A percentile compares a stretch with the other conserved stretches of the same genome.
phyloP scores from a whole-genome alignment of 169 alveolate species.

The Plasmodium gonderi region DNA sequence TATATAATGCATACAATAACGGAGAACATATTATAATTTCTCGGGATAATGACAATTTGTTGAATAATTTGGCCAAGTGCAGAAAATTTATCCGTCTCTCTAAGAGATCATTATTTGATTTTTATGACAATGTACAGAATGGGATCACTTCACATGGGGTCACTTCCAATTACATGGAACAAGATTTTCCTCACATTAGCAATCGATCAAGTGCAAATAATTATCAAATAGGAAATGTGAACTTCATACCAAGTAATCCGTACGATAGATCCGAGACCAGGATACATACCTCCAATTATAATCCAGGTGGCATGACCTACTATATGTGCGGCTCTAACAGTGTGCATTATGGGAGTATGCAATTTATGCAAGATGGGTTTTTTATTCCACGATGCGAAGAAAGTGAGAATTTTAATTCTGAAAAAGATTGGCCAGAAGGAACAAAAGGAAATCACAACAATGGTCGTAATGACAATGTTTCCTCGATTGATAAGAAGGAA shows the following conservation, averaged over 20 bases:
- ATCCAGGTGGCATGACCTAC: no score
- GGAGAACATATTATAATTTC: conserved; percentile 51
- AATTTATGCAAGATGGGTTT: background rate
- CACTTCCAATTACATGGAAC: background rate
- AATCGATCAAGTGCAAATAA: no score
- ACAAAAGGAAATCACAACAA: background rate
- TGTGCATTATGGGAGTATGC: no score
- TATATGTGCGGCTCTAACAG: no score
- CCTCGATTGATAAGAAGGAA: background rate
- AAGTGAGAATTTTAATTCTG: background rate
- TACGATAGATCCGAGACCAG: no score
- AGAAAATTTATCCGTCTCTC: conserved; percentile 16
- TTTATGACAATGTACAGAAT: conserved; percentile 5
- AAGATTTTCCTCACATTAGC: no score
- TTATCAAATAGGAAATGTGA: no score
- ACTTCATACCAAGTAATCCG: background rate
- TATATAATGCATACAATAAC: conserved; percentile 50
- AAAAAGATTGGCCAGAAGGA: background rate
- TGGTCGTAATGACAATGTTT: background rate
- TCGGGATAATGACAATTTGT: conserved; percentile 7
- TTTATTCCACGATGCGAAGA: background rate
- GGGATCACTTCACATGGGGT: background rate
- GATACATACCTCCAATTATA: no score
- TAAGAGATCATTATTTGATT: conserved; percentile 8
- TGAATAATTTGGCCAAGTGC: conserved; percentile 18